Base-by-base conservation (phyloP, 805 yeast species). In the Candida maris region DNA sequence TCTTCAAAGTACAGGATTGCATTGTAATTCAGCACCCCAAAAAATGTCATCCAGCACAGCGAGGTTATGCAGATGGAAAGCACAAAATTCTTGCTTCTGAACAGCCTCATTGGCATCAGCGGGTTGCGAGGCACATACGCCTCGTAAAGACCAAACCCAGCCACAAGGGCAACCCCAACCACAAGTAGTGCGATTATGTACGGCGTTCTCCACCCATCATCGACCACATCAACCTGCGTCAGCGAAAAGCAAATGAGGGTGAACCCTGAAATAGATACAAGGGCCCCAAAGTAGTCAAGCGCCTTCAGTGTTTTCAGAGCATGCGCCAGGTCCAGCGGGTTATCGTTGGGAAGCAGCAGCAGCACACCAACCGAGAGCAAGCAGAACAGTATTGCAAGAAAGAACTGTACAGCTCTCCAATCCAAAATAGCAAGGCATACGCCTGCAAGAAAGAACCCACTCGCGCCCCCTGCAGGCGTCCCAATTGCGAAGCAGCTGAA, bases 401-500 rank as follows among this genome's bases (percentile, higher is more conserved):
- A 68, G 39, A 40, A 71, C 30, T 70, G 66, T 10, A 61, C 59
- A 1, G 71, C 52, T 36, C 70, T 55, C 75, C 75, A 71, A 35
- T 50, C 55, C 16, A 70, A 44, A 12, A 57, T 51, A 33, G 62
- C 52, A n/a, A 56, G 44, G 41, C 71, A 64, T 7, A 71, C 63
- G 34, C 75, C 77, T 5, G 72, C 73, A 16, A 62, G 41, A 18
- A 71, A 43, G n/a, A 57, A 57, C 1, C 76, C 77, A 15, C 52
- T 41, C 3, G 70, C 67, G 31, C 62, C 67, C 15, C 77, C 77
- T 5, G 67, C 47, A 2, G 77, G 77, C 2, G 75, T 73, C 5
- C 77, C 76, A 2, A 67, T 65, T 6, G 66, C 52, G 41, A 69
- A 66, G 21, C 62, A 51, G 25, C 73, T 67, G 65, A 69, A 54